Base-by-base conservation (phyloP, 2,329 filamentous ascomycete genomes). In the Leptographium procerum region DNA sequence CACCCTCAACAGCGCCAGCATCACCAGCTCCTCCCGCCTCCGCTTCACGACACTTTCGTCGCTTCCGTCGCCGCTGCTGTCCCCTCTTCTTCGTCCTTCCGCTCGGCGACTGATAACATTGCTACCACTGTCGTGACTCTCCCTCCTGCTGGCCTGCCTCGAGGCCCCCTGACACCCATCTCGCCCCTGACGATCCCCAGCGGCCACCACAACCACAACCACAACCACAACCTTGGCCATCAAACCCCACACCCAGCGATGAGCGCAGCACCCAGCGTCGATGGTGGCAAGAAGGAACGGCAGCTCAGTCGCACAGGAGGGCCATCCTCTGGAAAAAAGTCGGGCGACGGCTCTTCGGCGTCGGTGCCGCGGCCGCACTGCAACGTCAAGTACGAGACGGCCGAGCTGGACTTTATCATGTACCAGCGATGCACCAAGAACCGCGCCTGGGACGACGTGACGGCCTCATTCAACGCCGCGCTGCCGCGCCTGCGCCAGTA, bases 351-450 rank as follows among this genome's bases (percentile, higher is more conserved):
- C 10, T 5, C 31, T 33, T 5, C 31, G 5, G 19, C 40, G 19
- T 43, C 57, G 8, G 19, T 62, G 31, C 57, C 59, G 31, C 57
- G 57, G 57, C 61, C 61, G 16, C 64, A 65, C 59, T 63, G 61
- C 60, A 65, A 65, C 56, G 61, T 64, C 61, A 65, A 65, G 59
- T 65, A 65, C 59, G 61, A 63, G 59, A 63, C 61, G 19, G 63
- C 61, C 53, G 61, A 64, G 62, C 61, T 64, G 6, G 64, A 65
- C 61, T 65, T 63, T 47, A 64, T 65, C 61, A 62, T 65, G 62
- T 65, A 65, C 59, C 61, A 63, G 61, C 64, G 64, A 22, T 62
- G 59, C 45, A 65, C 60, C 60, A 61, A 61, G 52, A 64, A 64
- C 58, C 60, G 63, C 11, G 57, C 61, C 4, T 65, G 64, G 64